Evolutionary conservation across 2,329 filamentous ascomycete genomes (phyloP).

Genomic region (Oidium heveae): DNA sequence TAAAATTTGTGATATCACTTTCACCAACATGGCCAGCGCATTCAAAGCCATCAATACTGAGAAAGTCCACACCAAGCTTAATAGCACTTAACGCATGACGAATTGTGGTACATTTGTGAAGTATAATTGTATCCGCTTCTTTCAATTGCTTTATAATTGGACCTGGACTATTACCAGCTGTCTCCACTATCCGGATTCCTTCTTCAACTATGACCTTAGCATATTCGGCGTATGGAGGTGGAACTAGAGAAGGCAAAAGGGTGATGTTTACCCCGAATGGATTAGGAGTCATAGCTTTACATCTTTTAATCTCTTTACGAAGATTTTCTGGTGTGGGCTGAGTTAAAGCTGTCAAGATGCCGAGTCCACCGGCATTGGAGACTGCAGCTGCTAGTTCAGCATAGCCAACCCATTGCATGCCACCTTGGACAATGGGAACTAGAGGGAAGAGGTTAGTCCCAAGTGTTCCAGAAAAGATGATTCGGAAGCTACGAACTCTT

Average conservation of each 20-base stretch:
- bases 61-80: conserved; percentile 86
- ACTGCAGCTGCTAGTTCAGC: conserved; percentile 55
- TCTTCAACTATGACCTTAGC: conserved; percentile 84
- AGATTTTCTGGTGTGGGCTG: conserved; percentile 81
- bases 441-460: conserved; percentile 4
- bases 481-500: conserved; percentile 7
- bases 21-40: conserved; percentile 79
- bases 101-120: conserved; percentile 97
- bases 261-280: conserved; percentile 93
- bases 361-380: conserved; percentile 59
- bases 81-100: conserved; percentile 74
- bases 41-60: conserved; percentile 94
- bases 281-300: conserved; percentile 49
- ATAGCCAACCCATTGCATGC: conserved; percentile 71
- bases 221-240: conserved; percentile 81
- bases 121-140: conserved; percentile 46
- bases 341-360: conserved; percentile 68
- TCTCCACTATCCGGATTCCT: conserved; percentile 77
- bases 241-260: conserved; percentile 66
- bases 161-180: conserved; percentile 70
- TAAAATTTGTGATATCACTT: conserved; percentile 72
- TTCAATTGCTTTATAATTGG: conserved; percentile 81
- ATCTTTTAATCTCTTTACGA: conserved; percentile 76
- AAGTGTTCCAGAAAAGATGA: background rate
- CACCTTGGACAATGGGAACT: conserved; percentile 67